These are phyloP conservation scores for Trichocladium uniseriatum DNA, from an alignment of 495 filamentous ascomycete genomes.

Conservation along the genomic window DNA sequence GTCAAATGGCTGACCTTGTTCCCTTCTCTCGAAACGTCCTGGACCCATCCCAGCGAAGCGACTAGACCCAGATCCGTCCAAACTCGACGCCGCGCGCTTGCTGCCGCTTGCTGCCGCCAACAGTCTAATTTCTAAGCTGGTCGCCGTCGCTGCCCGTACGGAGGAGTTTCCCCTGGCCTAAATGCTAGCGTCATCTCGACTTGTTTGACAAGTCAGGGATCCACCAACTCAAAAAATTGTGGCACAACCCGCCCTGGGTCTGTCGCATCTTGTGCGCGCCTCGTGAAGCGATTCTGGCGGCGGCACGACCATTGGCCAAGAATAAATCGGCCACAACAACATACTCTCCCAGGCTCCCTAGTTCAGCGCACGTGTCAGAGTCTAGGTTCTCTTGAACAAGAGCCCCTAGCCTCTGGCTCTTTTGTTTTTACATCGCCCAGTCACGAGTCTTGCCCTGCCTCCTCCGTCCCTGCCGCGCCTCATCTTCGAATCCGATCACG, in stretches of 20 bases:
- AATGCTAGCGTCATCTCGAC: background rate
- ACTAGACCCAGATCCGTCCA: background rate
- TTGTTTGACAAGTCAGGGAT: background rate
- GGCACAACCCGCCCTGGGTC: background rate
- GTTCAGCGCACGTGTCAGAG: background rate
- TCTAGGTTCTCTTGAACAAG: no score
- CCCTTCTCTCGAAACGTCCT: background rate
- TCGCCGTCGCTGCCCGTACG: background rate
- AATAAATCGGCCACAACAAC: background rate
- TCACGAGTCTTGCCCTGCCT: background rate
- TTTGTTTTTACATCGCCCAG: no score
- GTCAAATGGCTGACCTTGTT: conserved; percentile 5
- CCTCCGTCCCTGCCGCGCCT: background rate
- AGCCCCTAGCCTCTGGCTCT: no score
- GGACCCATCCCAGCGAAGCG: conserved; percentile 1
- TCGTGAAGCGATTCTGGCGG: conserved; percentile 1
- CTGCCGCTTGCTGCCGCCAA: background rate
- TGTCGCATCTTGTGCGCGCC: background rate
- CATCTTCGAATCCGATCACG: background rate
- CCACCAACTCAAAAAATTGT: conserved; percentile 1
- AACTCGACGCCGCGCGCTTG: background rate
- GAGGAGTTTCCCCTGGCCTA: background rate
- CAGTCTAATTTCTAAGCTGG: background rate
- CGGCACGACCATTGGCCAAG: background rate
- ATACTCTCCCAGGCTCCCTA: no score